These are phyloP conservation scores for Pinus tabuliformis DNA, from an alignment of 75 land plant species.

Conservation along the genomic window DNA sequence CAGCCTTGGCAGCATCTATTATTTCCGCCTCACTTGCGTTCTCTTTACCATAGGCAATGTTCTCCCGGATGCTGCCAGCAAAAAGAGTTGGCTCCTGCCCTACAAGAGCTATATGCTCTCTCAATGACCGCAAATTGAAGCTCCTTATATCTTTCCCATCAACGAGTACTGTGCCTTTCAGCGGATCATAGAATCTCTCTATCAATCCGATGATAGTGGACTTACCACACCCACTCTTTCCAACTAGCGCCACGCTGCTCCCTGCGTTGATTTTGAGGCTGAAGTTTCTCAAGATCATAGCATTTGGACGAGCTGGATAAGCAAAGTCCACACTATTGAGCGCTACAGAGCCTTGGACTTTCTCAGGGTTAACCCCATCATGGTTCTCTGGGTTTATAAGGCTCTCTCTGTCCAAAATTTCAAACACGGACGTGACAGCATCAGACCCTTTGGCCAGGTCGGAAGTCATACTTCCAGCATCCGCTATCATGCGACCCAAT, in stretches of 20 bases:
- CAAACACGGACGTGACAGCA: conserved; percentile 60
- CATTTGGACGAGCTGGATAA: conserved; percentile 29
- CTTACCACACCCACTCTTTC: conserved; percentile 11
- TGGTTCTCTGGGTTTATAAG: conserved; percentile 19
- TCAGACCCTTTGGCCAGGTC: conserved; percentile 69
- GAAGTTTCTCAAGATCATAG: conserved; percentile 19
- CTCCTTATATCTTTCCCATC: conserved; percentile 20
- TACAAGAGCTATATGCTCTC: conserved; percentile 9
- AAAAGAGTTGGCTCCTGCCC: conserved; percentile 2
- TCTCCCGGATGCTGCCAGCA: conserved; percentile 20
- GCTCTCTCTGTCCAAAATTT: conserved; percentile 21
- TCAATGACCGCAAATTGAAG: conserved; percentile 17
- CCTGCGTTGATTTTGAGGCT: conserved; percentile 17
- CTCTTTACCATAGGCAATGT: conserved; percentile 3
- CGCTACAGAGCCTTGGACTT: conserved; percentile 21
- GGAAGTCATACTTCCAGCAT: conserved; percentile 76
- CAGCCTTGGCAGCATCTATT: too few species aligned
- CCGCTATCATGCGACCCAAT: conserved; percentile 79
- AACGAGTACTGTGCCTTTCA: conserved; percentile 15
- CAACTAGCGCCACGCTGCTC: conserved; percentile 10
- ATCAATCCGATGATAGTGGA: conserved; percentile 31
- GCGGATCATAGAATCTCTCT: conserved; percentile 32
- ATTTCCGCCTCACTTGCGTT: too few species aligned
- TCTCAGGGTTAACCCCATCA: not conserved
- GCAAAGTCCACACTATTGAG: conserved; percentile 21